These are phyloP conservation scores for Trichoderma parareesei DNA, from an alignment of 495 filamentous ascomycete genomes.

Conservation along the genomic window DNA sequence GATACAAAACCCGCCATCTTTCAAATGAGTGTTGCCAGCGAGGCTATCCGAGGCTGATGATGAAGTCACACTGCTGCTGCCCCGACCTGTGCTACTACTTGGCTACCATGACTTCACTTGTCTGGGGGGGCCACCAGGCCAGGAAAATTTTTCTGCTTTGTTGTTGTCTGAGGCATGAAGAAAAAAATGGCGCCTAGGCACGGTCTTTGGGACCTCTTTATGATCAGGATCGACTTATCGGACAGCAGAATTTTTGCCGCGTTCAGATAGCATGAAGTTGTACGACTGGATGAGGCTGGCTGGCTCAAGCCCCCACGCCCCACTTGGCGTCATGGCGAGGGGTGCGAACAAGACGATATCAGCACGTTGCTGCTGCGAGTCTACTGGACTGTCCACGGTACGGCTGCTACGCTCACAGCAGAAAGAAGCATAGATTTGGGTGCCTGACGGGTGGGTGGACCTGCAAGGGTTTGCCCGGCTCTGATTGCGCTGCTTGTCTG, in stretches of 20 bases:
- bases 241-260: constrained; percentile 8
- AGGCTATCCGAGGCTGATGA: background rate
- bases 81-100: background rate
- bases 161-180: constrained; percentile 30
- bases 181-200: constrained; percentile 11
- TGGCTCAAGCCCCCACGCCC: constrained; percentile 1
- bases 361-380: too few relatives aligned
- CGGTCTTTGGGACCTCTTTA: background rate
- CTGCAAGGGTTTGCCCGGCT: background rate
- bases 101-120: too few relatives aligned
- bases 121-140: constrained; percentile 1
- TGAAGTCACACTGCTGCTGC: background rate
- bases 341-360: background rate
- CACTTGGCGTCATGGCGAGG: constrained; percentile 4
- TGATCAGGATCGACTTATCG: constrained; percentile 6
- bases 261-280: constrained; percentile 8
- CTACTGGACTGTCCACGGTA: too few relatives aligned
- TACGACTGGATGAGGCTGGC: constrained; percentile 4
- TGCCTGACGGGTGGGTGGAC: constrained; percentile 5
- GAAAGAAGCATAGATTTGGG: background rate
- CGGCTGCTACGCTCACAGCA: background rate
- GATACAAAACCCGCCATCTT: background rate
- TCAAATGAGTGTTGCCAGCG: background rate
- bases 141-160: constrained; percentile 21
- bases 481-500: background rate